Percentiles rank a stretch among this genome's conserved stretches.
Conservation (phyloP, 1,284 basidiomycete species). For the Coniophora puteana region DNA sequence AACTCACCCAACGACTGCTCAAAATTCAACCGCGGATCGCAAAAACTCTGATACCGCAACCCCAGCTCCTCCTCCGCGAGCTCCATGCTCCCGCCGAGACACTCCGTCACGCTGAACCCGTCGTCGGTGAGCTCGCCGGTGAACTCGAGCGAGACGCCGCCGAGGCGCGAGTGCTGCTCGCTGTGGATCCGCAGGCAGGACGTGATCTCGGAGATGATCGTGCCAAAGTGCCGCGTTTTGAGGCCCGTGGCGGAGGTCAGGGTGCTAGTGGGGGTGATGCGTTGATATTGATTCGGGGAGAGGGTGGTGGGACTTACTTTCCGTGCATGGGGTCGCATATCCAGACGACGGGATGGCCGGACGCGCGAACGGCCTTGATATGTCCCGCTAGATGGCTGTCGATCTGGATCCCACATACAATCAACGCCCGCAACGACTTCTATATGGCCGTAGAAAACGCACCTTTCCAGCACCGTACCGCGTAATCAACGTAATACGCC, state of each 20-base stretch:
- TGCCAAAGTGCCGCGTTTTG: conserved; percentile 89
- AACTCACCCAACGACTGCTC: conserved; percentile 75
- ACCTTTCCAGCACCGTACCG: conserved; percentile 91
- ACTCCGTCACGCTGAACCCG: conserved; percentile 90
- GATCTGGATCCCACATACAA: conserved; percentile 43
- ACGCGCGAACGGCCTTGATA: conserved; percentile 79
- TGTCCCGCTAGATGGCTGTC: conserved; percentile 75
- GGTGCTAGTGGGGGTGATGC: conserved; percentile 49
- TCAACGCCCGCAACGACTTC: background rate
- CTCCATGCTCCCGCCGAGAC: conserved; percentile 81
- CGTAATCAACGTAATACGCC: conserved; percentile 88
- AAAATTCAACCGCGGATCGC: conserved; percentile 79
- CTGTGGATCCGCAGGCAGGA: conserved; percentile 81
- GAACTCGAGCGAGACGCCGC: conserved; percentile 96
- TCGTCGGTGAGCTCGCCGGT: conserved; percentile 94
- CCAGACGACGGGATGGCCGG: conserved; percentile 88
- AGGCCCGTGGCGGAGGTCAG: conserved; percentile 72
- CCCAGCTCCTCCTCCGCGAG: conserved; percentile 69
- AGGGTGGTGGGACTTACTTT: conserved; percentile 52
- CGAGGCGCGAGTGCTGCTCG: conserved; percentile 67
- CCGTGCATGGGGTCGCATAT: conserved; percentile 98
- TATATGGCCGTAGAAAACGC: background rate
- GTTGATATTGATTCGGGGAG: background rate
- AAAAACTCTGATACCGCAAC: conserved; percentile 78
- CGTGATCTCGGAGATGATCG: conserved; percentile 87